These are phyloP conservation scores for Grosmannia penicillata DNA, from an alignment of 2,329 filamentous ascomycete genomes.

Conservation along the genomic window DNA sequence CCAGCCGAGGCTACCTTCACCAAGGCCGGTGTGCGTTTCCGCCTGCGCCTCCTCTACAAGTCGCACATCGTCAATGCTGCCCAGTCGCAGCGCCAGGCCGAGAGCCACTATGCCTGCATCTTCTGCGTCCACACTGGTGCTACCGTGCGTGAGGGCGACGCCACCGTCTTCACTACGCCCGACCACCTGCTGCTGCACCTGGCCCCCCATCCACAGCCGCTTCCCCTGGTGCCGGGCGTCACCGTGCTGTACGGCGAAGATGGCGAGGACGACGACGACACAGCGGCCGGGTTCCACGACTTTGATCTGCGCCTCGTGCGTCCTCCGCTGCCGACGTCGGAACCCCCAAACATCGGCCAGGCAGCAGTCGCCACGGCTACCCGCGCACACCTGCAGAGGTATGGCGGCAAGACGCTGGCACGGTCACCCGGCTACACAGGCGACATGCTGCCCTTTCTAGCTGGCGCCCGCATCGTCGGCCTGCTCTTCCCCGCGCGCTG, in stretches of 20 bases:
- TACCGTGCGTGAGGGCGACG: constrained; percentile 23
- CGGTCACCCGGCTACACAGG: constrained; percentile 18
- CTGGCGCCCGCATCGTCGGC: constrained; percentile 33
- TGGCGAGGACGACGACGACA: constrained; percentile 12
- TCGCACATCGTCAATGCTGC: constrained; percentile 21
- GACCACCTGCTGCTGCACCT: constrained; percentile 24
- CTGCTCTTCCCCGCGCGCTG: constrained; percentile 36
- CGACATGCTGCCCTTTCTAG: constrained; percentile 24
- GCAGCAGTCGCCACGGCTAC: constrained; percentile 20
- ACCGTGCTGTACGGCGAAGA: constrained; percentile 21
- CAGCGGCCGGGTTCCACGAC: too few species aligned
- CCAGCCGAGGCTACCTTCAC: constrained; percentile 20
- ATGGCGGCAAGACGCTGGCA: constrained; percentile 18
- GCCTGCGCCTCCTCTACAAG: constrained; percentile 26
- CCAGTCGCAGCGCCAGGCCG: constrained; percentile 13
- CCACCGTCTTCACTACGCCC: constrained; percentile 23
- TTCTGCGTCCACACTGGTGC: constrained; percentile 21
- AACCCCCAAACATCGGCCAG: constrained; percentile 15
- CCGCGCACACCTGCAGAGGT: constrained; percentile 20
- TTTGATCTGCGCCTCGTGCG: constrained; percentile 24
- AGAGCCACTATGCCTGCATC: constrained; percentile 22
- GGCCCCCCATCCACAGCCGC: constrained; percentile 23
- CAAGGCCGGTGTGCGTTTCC: constrained; percentile 21
- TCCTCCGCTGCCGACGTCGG: constrained; percentile 15
- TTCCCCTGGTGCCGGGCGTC: constrained; percentile 21